Evolutionary conservation across 192 early-diverging fungal genomes (phyloP).

Genomic region (Backusella psychrophila): DNA sequence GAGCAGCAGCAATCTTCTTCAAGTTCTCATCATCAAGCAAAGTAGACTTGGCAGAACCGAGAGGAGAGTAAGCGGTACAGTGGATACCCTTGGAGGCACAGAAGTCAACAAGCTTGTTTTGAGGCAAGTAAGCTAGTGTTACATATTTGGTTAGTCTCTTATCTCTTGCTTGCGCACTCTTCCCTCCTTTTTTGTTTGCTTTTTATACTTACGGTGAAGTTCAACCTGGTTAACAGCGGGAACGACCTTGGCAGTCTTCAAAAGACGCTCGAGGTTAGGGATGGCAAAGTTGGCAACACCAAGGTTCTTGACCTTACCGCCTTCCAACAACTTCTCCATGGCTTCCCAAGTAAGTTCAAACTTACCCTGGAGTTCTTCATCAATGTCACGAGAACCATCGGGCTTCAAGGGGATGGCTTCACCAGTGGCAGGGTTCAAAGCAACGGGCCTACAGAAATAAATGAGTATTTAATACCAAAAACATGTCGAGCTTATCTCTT

Average conservation of each 20-base stretch:
- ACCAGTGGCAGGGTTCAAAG: conserved; percentile 30
- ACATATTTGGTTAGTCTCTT: background rate
- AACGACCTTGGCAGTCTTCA: conserved; percentile 59
- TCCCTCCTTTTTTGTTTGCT: background rate
- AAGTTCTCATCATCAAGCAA: conserved; percentile 41
- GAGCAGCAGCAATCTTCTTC: conserved; percentile 65
- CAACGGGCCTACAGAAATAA: conserved; percentile 21
- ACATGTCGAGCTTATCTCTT: background rate
- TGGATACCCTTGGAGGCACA: conserved; percentile 68
- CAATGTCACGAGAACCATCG: conserved; percentile 34
- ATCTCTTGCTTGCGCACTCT: background rate
- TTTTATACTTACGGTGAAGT: conserved; percentile 15
- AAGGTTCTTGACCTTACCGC: conserved; percentile 72
- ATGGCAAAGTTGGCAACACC: conserved; percentile 85
- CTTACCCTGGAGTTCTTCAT: conserved; percentile 42
- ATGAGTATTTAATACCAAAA: background rate
- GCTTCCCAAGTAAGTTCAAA: conserved; percentile 76
- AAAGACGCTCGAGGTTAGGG: conserved; percentile 61
- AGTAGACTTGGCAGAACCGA: conserved; percentile 51
- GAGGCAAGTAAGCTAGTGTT: conserved; percentile 28
- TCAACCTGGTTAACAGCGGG: conserved; percentile 79
- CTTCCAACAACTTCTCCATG: conserved; percentile 75
- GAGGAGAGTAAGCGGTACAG: conserved; percentile 81
- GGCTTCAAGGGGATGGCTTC: conserved; percentile 21
- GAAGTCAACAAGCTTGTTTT: conserved; percentile 71